Evolutionary conservation across 371 early-diverging fungal genomes (phyloP), one percentile per base, ranked within the genome.

Genomic region (Mucor sp.): DNA sequence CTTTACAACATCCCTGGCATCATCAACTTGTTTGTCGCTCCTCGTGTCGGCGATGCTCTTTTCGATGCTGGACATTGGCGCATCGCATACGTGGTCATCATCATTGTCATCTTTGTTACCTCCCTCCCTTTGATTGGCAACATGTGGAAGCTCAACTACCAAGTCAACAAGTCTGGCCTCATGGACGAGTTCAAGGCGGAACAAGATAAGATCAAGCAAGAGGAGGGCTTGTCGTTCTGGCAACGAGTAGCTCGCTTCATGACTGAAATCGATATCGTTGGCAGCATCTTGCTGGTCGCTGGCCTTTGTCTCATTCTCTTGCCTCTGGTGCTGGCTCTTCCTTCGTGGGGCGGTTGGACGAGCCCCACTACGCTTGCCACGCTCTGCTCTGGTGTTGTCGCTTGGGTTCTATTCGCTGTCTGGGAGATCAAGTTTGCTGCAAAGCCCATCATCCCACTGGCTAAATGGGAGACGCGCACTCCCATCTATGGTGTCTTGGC

Each of bases 241-340:
- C 33, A 69, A 33, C 50, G 21, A n/a, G 19, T 76, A 19, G 11
- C 58, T 28, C 78, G 81, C 79, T 53, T 83, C 17, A 19, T 74
- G 41, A 66, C 67, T 28, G 81, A 83, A 66, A 75, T 81, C 32
- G 85, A 85, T 67, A 64, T 77, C n/a, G 30, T 83, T 28, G 85
- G 85, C 6, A 75, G 77, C 32, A 5, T 80, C 1, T 66, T 85
- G 30, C 63, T 85, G 53, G 71, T 82, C 15, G 69, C 71, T n/a
- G 78, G 74, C 28, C 72, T 85, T 62, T 70, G 68, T 35, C 53
- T 82, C 47, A 69, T 81, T 9, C 50, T 85, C 6, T 64, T 85
- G 60, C 85, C 85, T 25, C 65, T 83, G 19, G 78, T 80, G 0
- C 69, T 85, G 30, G 82, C 82, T 23, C 58, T 60, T 19, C 63